Conservation (phyloP, 208 protist species). For the Crithidia thermophila region DNA sequence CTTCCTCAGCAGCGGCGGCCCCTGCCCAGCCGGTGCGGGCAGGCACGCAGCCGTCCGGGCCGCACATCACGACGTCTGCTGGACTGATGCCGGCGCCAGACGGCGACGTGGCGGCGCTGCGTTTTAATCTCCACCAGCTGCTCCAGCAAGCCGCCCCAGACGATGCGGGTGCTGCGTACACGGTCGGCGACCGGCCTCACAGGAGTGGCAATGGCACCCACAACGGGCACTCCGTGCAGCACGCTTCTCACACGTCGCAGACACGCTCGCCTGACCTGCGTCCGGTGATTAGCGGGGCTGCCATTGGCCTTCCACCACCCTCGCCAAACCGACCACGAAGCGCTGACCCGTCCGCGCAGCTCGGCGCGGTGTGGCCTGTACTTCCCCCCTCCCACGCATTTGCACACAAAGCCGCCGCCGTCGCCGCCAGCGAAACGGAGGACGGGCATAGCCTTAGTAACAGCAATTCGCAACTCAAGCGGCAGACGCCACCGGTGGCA, state of each 20-base stretch:
- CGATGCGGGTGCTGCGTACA: neutral
- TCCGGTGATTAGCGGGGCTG: neutral
- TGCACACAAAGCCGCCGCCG: neutral
- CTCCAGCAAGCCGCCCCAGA: conserved; percentile 2
- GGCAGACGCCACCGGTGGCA: neutral
- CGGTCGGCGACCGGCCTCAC: no score
- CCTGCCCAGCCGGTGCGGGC: no score
- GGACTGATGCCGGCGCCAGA: neutral
- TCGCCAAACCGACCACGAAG: neutral
- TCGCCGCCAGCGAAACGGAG: no score
- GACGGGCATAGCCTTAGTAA: no score
- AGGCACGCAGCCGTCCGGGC: neutral
- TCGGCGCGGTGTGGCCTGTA: neutral
- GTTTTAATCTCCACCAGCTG: conserved; percentile 25
- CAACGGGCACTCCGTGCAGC: neutral
- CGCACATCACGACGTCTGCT: neutral
- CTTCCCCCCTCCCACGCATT: neutral
- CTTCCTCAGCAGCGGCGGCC: no score
- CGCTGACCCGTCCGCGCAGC: neutral
- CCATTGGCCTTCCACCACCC: neutral
- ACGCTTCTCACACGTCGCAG: neutral
- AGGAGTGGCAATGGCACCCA: neutral
- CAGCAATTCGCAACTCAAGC: no score
- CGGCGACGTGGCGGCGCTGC: conserved; percentile 20
- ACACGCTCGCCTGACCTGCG: neutral